A percentile compares a stretch with the other conserved stretches of the same genome.
phyloP scores from a whole-genome alignment of 179 eudicot genomes.

The Beta lomatogona region DNA sequence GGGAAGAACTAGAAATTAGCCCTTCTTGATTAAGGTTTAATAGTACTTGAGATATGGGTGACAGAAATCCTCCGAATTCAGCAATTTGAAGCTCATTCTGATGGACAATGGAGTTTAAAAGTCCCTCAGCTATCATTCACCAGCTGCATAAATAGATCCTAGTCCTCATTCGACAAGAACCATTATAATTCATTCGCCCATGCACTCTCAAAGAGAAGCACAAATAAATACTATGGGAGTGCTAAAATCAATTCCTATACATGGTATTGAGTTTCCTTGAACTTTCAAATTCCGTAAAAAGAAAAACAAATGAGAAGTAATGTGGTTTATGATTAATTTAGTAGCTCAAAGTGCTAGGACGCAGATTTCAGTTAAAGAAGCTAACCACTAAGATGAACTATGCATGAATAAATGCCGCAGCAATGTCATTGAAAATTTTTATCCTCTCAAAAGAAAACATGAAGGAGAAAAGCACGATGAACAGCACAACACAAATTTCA shows the following conservation, averaged over 20 bases:
- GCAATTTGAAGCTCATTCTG: too few relatives aligned
- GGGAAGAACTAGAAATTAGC: too few relatives aligned
- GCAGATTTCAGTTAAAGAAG: constrained; percentile 9
- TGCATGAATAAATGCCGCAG: background rate
- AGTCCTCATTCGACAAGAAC: too few relatives aligned
- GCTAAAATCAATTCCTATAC: background rate
- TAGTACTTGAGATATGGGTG: too few relatives aligned
- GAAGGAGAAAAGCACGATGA: background rate
- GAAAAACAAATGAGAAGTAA: background rate
- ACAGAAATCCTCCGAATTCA: too few relatives aligned
- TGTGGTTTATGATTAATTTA: background rate
- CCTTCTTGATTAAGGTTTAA: too few relatives aligned
- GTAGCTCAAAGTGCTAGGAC: constrained; percentile 2
- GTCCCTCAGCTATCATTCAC: too few relatives aligned
- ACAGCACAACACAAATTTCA: background rate
- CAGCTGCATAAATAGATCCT: too few relatives aligned
- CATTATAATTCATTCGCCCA: too few relatives aligned
- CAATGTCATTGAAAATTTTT: constrained; percentile 1
- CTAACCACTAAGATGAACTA: background rate
- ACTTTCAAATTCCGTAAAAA: background rate
- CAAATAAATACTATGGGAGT: too few relatives aligned
- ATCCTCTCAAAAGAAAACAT: background rate
- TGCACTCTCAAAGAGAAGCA: too few relatives aligned
- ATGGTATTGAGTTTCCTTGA: background rate
- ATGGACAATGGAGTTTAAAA: too few relatives aligned